Evolutionary conservation across 2,329 filamentous ascomycete species (phyloP).

Genomic region (Sporothrix pallida): DNA sequence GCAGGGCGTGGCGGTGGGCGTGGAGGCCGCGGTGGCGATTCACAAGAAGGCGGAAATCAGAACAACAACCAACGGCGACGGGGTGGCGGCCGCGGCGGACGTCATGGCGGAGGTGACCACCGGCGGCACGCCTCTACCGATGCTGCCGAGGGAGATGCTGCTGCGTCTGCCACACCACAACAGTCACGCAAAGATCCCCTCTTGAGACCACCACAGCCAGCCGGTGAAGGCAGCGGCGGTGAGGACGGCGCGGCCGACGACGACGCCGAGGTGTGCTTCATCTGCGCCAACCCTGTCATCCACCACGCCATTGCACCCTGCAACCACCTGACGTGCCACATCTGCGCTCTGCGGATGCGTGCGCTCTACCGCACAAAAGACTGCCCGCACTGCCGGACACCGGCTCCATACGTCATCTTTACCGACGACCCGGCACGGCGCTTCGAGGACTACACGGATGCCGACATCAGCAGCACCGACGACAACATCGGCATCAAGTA

Average conservation of each 20-base stretch:
- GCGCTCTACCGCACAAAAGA: slow-evolving; percentile 96
- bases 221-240: slow-evolving; percentile 27
- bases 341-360: slow-evolving; percentile 87
- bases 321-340: slow-evolving; percentile 96
- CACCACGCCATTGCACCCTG: slow-evolving; percentile 91
- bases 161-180: neutral
- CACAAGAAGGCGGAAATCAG: neutral
- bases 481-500: slow-evolving; percentile 91
- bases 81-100: neutral
- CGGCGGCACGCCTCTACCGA: slow-evolving; percentile 8
- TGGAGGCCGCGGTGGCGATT: slow-evolving; percentile 10
- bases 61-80: neutral
- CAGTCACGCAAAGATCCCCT: slow-evolving; percentile 26
- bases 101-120: slow-evolving; percentile 11
- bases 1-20: slow-evolving; percentile 32
- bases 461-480: slow-evolving; percentile 78
- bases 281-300: slow-evolving; percentile 88
- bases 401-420: slow-evolving; percentile 85
- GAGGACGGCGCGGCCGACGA: slow-evolving; percentile 35
- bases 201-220: slow-evolving; percentile 24
- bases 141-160: neutral
- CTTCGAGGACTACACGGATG: slow-evolving; percentile 79
- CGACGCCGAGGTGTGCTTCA: slow-evolving; percentile 90
- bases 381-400: slow-evolving; percentile 89
- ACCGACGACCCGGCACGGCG: slow-evolving; percentile 82